Evolutionary conservation across 441 rosid genomes (phyloP).

Genomic region (Euphorbia celastroides): DNA sequence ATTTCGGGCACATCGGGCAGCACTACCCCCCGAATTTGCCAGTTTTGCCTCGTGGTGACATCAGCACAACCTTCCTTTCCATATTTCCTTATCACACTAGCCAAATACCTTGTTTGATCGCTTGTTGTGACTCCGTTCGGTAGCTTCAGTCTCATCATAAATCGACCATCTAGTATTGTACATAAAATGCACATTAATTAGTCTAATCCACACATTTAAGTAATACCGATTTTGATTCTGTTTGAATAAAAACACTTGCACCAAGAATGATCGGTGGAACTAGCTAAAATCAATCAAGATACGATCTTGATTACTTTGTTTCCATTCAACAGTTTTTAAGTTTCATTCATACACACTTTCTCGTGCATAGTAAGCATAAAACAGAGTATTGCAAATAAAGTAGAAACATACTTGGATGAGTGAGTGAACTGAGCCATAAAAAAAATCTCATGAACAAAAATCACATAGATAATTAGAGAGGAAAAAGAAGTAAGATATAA

Average conservation of each 20-base stretch:
- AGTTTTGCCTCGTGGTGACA: conserved; percentile 90
- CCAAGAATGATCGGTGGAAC: neutral
- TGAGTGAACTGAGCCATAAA: too few relatives aligned
- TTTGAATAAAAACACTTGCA: neutral
- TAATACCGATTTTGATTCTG: neutral
- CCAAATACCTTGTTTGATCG: conserved; percentile 78
- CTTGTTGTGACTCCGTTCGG: conserved; percentile 98
- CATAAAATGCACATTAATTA: neutral
- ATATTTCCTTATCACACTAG: conserved; percentile 76
- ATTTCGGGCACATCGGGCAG: conserved; percentile 85
- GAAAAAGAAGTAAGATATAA: too few relatives aligned
- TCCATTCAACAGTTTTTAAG: neutral
- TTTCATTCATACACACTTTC: too few relatives aligned
- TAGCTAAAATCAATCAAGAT: conserved; percentile 3
- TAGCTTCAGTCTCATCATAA: conserved; percentile 95
- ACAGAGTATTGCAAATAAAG: too few relatives aligned
- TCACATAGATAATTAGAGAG: too few relatives aligned
- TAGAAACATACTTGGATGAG: too few relatives aligned
- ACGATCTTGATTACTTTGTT: neutral
- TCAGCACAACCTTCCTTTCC: conserved; percentile 94
- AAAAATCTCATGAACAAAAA: too few relatives aligned
- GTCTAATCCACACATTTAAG: neutral
- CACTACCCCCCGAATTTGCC: conserved; percentile 93
- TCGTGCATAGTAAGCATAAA: too few relatives aligned
- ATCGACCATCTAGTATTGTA: conserved; percentile 62